These are phyloP conservation scores for Panicum miliaceum DNA, from an alignment of 176 grass and related monocot species.

Conservation along the genomic window DNA sequence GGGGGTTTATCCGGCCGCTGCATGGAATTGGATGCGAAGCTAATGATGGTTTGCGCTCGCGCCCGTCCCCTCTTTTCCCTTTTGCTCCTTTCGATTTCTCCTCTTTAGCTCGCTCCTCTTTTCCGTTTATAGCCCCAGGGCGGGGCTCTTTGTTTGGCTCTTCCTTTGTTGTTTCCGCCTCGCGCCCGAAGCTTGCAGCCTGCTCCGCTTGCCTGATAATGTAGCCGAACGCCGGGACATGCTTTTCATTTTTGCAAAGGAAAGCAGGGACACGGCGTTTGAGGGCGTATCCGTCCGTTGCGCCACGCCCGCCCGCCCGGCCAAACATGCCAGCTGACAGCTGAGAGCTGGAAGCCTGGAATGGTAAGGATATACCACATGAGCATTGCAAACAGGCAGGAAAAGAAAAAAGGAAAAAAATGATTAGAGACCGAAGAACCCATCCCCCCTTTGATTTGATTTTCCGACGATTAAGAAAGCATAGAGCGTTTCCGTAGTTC, in stretches of 20 bases:
- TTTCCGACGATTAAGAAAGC: too few species aligned
- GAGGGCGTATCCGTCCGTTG: not conserved
- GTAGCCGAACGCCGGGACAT: not conserved
- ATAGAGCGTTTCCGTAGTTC: too few species aligned
- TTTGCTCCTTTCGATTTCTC: constrained; percentile 45
- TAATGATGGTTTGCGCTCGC: not conserved
- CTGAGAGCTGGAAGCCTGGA: too few species aligned
- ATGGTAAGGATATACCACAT: too few species aligned
- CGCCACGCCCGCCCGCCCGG: not conserved
- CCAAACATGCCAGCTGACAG: too few species aligned
- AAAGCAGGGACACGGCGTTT: constrained; percentile 31
- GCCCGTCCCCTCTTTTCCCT: constrained; percentile 34
- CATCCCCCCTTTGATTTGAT: too few species aligned
- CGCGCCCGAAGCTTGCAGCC: not conserved
- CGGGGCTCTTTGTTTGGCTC: not conserved
- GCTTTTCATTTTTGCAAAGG: constrained; percentile 40
- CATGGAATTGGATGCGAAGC: too few species aligned
- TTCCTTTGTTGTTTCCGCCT: constrained; percentile 2
- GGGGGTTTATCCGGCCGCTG: constrained; percentile 37
- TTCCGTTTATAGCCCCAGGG: not conserved
- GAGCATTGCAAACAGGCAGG: too few species aligned
- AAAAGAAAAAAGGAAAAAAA: too few species aligned
- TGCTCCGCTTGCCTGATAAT: not conserved
- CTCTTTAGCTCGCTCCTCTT: constrained; percentile 1
- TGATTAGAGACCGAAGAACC: too few species aligned